Evolutionary conservation across 768 basidiomycete species (phyloP).

Genomic region (Gloeopeniophorella convolvens): DNA sequence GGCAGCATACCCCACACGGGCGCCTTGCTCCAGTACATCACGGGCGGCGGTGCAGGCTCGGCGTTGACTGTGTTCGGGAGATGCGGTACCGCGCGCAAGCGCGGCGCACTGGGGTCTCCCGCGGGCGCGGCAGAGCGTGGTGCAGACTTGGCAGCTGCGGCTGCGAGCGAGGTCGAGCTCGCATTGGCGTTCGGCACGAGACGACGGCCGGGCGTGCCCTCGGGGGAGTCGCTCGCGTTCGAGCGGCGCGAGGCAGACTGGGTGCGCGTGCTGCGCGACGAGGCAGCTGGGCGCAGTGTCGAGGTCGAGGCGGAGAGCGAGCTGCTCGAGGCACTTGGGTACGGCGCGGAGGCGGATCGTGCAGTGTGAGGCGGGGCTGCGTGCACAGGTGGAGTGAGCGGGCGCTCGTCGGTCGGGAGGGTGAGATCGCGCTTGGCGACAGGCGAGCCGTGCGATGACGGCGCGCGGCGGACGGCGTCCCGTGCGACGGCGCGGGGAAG

Average conservation of each 20-base stretch:
- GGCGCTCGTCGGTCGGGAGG: constrained; percentile 8
- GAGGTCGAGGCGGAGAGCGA: constrained; percentile 9
- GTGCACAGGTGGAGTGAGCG: constrained; percentile 14
- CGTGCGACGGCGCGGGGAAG: background rate
- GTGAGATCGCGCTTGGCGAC: background rate
- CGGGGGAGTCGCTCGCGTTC: constrained; percentile 6
- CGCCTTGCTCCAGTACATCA: constrained; percentile 83
- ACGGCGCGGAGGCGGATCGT: constrained; percentile 3
- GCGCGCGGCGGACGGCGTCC: background rate
- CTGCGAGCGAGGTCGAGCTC: constrained; percentile 19
- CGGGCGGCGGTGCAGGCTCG: constrained; percentile 57
- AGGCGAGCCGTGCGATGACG: background rate
- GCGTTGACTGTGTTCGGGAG: constrained; percentile 57
- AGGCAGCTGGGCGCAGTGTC: constrained; percentile 1
- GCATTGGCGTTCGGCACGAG: constrained; percentile 7
- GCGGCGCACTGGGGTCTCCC: constrained; percentile 27
- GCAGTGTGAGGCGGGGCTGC: background rate
- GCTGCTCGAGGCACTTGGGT: constrained; percentile 4
- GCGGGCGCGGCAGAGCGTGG: background rate
- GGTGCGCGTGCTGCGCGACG: constrained; percentile 7
- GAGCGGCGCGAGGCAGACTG: constrained; percentile 7
- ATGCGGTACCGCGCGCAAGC: constrained; percentile 45
- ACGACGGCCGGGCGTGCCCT: constrained; percentile 11
- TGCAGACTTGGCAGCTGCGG: constrained; percentile 15
- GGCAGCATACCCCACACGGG: constrained; percentile 71